Evolutionary conservation across 495 filamentous ascomycete genomes (phyloP).

Genomic region (Talaromyces thailandensis): DNA sequence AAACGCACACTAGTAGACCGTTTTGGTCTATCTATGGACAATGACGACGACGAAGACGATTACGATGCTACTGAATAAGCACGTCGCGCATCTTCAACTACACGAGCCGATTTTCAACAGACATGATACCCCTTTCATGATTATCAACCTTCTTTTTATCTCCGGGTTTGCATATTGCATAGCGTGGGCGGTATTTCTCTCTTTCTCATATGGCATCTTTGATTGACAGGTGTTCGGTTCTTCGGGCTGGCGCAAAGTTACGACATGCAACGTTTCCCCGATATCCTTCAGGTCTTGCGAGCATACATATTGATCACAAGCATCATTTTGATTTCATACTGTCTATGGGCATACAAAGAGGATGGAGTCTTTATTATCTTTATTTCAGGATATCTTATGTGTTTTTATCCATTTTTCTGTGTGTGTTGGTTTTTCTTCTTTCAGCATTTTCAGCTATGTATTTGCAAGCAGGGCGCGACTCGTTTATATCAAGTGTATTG

Average conservation of each 20-base stretch:
- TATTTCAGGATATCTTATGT: background rate
- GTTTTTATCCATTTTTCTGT: background rate
- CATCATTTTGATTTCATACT: conserved; percentile 1
- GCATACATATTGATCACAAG: background rate
- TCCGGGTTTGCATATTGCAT: conserved; percentile 8
- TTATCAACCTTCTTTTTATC: background rate
- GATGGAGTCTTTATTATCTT: background rate
- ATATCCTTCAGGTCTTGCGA: conserved; percentile 3
- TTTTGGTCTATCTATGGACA: conserved; percentile 36
- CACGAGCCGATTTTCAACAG: background rate
- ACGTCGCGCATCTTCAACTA: background rate
- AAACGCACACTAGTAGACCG: conserved; percentile 70
- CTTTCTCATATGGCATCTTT: conserved; percentile 3
- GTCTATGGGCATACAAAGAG: conserved; percentile 2
- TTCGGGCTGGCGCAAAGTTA: background rate
- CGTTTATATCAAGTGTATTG: background rate
- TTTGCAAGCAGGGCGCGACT: background rate
- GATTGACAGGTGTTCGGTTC: conserved; percentile 4
- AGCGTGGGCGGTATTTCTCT: conserved; percentile 4
- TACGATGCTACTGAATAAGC: conserved; percentile 23
- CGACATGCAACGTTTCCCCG: background rate
- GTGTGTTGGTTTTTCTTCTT: background rate
- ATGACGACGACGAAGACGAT: conserved; percentile 28
- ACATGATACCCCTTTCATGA: conserved; percentile 8
- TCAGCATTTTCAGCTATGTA: background rate